Evolutionary conservation across 495 filamentous ascomycete genomes (phyloP), one percentile per base, ranked within the genome.

Genomic region (Aspergillus bertholletiae): DNA sequence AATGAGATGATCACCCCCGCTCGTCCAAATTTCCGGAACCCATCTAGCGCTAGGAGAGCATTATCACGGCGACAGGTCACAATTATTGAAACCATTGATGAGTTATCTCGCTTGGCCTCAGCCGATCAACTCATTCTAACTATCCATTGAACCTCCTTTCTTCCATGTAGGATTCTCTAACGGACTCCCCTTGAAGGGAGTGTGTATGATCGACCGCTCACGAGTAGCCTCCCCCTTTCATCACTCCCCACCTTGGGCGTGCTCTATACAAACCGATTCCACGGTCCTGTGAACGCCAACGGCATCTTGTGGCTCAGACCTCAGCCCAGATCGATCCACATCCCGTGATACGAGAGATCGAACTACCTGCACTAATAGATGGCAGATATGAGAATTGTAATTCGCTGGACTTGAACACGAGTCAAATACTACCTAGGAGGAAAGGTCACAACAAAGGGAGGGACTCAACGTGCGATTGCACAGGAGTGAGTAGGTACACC

Each of bases 11-110:
- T 59, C 51, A 47, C 55, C 51, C 37, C 57, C 34, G 57, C 57
- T 53, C 34, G 57, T 59, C 57, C 57, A 59, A 53, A 55, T 59
- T 47, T 55, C 53, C 57, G 57, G 57, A 55, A 55, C 49, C 22
- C 44, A 21, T 52, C 55, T 52, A 53, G 49, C 49, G 54, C 39
- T 40, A 35, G 39, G 39, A 43, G 39, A 22, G 20, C 7, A 22
- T 17, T 18, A 22, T 43, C 39, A 5, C 2, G 22, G 39, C 39
- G 39, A 43, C 18, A 43, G 39, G 39, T 43, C 39, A 43, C 20
- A n/a, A 21, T 43, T 43, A 43, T 43, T 43, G 39, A 43, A 43
- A 43, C 18, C 18, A 43, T 43, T 15, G 20, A 43, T 7, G 39
- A 22, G 39, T 43, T 43, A 21, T 1, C 39, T 43, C 39, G 7